A percentile compares a stretch with the other conserved stretches of the same genome.
These are phyloP conservation scores for Diaporthe citri DNA, from an alignment of 2,329 filamentous ascomycete species.

Conservation along the genomic window DNA sequence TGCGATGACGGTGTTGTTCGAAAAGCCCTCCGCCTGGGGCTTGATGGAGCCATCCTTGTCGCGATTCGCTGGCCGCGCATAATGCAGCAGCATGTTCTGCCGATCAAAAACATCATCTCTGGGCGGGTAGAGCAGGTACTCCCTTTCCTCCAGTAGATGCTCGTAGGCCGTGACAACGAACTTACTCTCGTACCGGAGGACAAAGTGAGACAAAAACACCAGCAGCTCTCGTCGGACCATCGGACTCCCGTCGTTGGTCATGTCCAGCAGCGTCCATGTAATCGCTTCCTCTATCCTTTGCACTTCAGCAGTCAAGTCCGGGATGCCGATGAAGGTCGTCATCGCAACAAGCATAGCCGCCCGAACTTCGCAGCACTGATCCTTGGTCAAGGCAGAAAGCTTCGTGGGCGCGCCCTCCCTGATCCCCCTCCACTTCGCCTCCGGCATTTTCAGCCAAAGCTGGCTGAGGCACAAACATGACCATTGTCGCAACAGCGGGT, in stretches of 20 bases:
- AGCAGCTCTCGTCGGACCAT: conserved; percentile 94
- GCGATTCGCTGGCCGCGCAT: conserved; percentile 67
- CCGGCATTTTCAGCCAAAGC: conserved; percentile 89
- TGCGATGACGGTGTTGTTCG: conserved; percentile 91
- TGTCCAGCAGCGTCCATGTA: conserved; percentile 87
- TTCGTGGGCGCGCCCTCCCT: conserved; percentile 86
- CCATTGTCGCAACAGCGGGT: conserved; percentile 92
- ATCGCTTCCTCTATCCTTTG: conserved; percentile 92
- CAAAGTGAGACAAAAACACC: conserved; percentile 93
- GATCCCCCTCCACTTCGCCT: conserved; percentile 97
- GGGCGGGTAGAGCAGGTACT: conserved; percentile 71
- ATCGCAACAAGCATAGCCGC: conserved; percentile 94
- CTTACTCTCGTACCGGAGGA: conserved; percentile 90
- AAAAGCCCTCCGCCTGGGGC: conserved; percentile 69
- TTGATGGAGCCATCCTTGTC: conserved; percentile 71
- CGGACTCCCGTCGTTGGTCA: conserved; percentile 93
- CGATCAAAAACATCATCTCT: conserved; percentile 68
- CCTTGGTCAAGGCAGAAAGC: conserved; percentile 83
- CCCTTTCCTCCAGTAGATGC: conserved; percentile 86
- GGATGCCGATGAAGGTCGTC: conserved; percentile 93
- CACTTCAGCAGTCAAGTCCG: conserved; percentile 91
- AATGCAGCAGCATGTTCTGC: conserved; percentile 72
- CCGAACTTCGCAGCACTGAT: conserved; percentile 91
- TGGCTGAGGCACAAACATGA: conserved; percentile 95
- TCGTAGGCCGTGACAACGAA: conserved; percentile 94